Evolutionary conservation across 2,329 filamentous ascomycete species (phyloP).

Genomic region (Chalaropsis thielavioides): DNA sequence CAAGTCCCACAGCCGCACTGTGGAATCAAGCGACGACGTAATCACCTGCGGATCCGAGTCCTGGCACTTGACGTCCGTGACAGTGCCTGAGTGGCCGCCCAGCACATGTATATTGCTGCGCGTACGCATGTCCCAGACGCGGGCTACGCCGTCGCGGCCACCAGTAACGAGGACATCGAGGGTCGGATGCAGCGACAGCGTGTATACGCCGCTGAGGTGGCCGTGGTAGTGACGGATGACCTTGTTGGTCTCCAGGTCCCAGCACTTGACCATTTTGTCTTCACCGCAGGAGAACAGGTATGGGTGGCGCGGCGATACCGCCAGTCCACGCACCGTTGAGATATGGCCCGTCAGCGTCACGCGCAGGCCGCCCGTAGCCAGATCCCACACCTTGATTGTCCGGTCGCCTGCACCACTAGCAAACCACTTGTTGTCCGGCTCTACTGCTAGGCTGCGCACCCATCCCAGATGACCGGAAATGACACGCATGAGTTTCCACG

Average conservation of each 20-base stretch:
- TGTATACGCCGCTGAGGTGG: conserved; percentile 90
- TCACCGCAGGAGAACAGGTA: conserved; percentile 97
- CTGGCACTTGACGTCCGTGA: conserved; percentile 80
- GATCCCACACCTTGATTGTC: conserved; percentile 97
- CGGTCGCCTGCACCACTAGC: conserved; percentile 88
- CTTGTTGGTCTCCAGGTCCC: conserved; percentile 99
- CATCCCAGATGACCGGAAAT: conserved; percentile 94
- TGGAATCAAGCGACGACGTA: conserved; percentile 79
- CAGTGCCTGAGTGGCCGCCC: conserved; percentile 76
- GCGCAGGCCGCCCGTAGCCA: conserved; percentile 71
- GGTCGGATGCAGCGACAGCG: conserved; percentile 80
- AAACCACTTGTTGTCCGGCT: conserved; percentile 96
- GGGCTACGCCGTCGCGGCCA: conserved; percentile 80
- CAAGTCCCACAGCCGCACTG: conserved; percentile 85
- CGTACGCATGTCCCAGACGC: conserved; percentile 98
- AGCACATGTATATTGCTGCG: conserved; percentile 91
- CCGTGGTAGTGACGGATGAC: conserved; percentile 97
- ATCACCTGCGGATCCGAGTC: conserved; percentile 95
- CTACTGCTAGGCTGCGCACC: conserved; percentile 79
- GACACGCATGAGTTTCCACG: conserved; percentile 96
- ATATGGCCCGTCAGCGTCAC: conserved; percentile 90
- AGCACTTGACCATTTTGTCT: conserved; percentile 99
- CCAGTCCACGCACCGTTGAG: conserved; percentile 79
- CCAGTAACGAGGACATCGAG: conserved; percentile 91
- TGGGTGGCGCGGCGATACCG: conserved; percentile 82